Evolutionary conservation across 192 early-diverging fungal species (phyloP), one percentile per base, ranked within the genome.

Genomic region (Ramicandelaber brevisporus): DNA sequence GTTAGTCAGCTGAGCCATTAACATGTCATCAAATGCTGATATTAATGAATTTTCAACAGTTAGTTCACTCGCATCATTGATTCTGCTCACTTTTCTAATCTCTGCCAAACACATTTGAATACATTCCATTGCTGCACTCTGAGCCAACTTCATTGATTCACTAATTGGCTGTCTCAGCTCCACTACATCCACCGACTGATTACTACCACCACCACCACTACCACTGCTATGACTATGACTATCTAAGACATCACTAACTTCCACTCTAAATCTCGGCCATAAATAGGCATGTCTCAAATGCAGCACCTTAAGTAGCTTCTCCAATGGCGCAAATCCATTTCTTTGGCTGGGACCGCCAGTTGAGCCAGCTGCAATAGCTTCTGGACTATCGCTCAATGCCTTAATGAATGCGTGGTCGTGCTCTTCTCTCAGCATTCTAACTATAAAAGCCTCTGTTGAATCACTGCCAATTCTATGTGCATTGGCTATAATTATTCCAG

Each of bases 371-470:
- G n/a, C n/a, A 36, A 97, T 78, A 0, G 63, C 31, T 32, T 84
- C 78, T 5, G 89, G 83, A 11, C 60, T 49, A 32, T 93, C 86
- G 20, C 81, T 81, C 28, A 97, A 74, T 0, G 86, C 92, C 41
- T 89, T 87, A 45, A 97, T 81, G 31, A 92, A 96, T 2, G 73
- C 76, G 26, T 62, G 36, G 26, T 69, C 56, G 52, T 95, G 95
- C 6, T 65, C 48, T 30, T 80, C 57, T 5, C 80, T 62, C 34
- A 70, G 63, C 9, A 97, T 42, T 6, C 83, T 59, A 14, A 95
- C 40, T 20, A 92, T 80, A 36, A 93, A 86, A 4, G 85, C 76
- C 44, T 92, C 85, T 22, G 65, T 84, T 1, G 81, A 79, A 17
- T 72, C 65, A 8, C 67, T 73, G 0, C 53, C 53, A 3, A 97